Conservation (phyloP, 2,329 filamentous ascomycete species). For the Pestalotiopsis sp. region DNA sequence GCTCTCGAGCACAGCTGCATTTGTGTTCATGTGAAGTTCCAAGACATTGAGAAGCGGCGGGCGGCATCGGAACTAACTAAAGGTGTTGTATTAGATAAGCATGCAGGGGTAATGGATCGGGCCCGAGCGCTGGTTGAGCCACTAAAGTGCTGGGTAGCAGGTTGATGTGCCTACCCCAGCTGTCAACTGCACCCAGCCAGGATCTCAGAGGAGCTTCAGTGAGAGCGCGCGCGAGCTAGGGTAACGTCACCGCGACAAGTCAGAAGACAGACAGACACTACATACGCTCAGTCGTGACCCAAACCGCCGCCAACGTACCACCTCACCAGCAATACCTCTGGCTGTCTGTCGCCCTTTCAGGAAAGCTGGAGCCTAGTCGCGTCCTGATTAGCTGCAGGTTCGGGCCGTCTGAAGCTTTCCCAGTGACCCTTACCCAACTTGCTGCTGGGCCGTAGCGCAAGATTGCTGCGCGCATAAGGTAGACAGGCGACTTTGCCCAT, state of each 20-base stretch:
- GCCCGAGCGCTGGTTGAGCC: neutral
- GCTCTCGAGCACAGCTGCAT: neutral
- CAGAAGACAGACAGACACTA: neutral
- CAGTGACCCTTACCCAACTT: neutral
- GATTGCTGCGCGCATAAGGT: neutral
- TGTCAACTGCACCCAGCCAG: neutral
- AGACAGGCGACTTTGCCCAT: neutral
- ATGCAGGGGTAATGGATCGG: neutral
- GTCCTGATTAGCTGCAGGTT: neutral
- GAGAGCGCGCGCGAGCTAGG: neutral
- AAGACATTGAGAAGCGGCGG: neutral
- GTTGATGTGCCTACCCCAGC: neutral
- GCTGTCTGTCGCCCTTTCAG: neutral
- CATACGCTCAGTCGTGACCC: neutral
- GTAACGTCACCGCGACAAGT: neutral
- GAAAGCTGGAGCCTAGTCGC: neutral
- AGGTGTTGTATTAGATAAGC: constrained; percentile 1
- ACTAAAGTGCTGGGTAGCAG: neutral
- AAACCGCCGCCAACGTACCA: neutral
- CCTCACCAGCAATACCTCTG: neutral
- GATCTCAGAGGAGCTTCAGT: neutral
- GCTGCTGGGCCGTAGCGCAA: neutral
- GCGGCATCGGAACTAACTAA: neutral
- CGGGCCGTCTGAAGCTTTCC: neutral
- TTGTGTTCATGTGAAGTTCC: constrained; percentile 7